These are phyloP conservation scores for Fimicolochytrium jonesii DNA, from an alignment of 192 early-diverging fungal genomes.

Conservation along the genomic window DNA sequence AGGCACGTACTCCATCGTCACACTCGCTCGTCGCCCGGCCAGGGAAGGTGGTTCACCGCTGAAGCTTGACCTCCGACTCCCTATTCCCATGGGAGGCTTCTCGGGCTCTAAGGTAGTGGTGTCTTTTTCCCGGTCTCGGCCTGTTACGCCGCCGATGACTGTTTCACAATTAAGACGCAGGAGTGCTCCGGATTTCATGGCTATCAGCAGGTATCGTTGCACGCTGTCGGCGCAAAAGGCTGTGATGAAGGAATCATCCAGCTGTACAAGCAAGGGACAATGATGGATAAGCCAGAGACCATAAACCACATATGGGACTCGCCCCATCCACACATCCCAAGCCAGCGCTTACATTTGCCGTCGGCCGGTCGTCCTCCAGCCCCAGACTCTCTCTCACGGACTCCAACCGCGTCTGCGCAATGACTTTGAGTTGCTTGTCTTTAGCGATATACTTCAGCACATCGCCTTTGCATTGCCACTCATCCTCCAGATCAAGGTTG, in stretches of 20 bases:
- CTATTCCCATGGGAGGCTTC: too few relatives aligned
- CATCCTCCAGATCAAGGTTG: slow-evolving; percentile 21
- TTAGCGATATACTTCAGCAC: slow-evolving; percentile 16
- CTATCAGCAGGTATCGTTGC: slow-evolving; percentile 21
- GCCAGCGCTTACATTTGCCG: not conserved
- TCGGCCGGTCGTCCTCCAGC: slow-evolving; percentile 5
- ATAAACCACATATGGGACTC: too few relatives aligned
- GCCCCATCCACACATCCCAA: too few relatives aligned
- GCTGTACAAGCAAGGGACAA: too few relatives aligned
- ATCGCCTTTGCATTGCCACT: slow-evolving; percentile 32
- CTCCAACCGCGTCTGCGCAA: slow-evolving; percentile 25
- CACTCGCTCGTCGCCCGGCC: too few relatives aligned
- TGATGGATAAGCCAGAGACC: not conserved
- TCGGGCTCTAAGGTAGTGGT: too few relatives aligned
- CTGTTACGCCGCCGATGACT: not conserved
- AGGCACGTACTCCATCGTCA: too few relatives aligned
- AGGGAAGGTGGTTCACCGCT: too few relatives aligned
- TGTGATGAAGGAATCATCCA: slow-evolving; percentile 6
- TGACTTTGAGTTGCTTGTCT: slow-evolving; percentile 25
- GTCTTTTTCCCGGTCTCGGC: not conserved
- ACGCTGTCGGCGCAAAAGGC: slow-evolving; percentile 16
- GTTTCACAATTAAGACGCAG: slow-evolving; percentile 28
- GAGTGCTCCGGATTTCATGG: slow-evolving; percentile 23
- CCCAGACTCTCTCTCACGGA: not conserved
- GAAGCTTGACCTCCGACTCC: too few relatives aligned